Conservation (phyloP, 2,329 filamentous ascomycete species). For the Ilyonectria robusta region DNA sequence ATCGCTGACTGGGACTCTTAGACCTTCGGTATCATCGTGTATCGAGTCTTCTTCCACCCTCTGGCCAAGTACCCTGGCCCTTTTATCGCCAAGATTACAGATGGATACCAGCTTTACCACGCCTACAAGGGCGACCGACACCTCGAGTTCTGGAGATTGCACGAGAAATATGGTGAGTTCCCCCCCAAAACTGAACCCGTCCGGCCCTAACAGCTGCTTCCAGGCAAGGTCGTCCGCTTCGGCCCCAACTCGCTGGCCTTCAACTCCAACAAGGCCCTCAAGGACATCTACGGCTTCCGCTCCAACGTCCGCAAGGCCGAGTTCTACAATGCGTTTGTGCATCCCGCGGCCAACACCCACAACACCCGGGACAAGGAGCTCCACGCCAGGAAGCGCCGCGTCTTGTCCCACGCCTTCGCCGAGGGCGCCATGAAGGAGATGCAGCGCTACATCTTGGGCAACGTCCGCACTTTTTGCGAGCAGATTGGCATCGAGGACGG, state of each 20-base stretch:
- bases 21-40: constrained; percentile 62
- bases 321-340: constrained; percentile 82
- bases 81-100: constrained; percentile 73
- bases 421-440: constrained; percentile 77
- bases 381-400: constrained; percentile 79
- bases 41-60: constrained; percentile 75
- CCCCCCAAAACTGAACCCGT: neutral
- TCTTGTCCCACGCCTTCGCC: constrained; percentile 80
- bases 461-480: constrained; percentile 77
- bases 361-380: constrained; percentile 77
- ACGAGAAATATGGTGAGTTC: constrained; percentile 76
- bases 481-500: constrained; percentile 62
- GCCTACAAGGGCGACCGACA: constrained; percentile 83
- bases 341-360: constrained; percentile 80
- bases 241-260: constrained; percentile 84
- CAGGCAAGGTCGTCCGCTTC: constrained; percentile 79
- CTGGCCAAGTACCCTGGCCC: constrained; percentile 77
- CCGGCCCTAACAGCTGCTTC: constrained; percentile 5
- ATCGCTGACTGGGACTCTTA: constrained; percentile 37
- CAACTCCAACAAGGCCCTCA: constrained; percentile 78
- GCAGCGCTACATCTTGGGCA: constrained; percentile 76
- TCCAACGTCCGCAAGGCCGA: constrained; percentile 77
- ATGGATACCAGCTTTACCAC: constrained; percentile 78
- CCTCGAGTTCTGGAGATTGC: constrained; percentile 78
- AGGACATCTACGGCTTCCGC: constrained; percentile 76